These are phyloP conservation scores for Agaricus blazei DNA, from an alignment of 768 basidiomycete species.

Conservation along the genomic window DNA sequence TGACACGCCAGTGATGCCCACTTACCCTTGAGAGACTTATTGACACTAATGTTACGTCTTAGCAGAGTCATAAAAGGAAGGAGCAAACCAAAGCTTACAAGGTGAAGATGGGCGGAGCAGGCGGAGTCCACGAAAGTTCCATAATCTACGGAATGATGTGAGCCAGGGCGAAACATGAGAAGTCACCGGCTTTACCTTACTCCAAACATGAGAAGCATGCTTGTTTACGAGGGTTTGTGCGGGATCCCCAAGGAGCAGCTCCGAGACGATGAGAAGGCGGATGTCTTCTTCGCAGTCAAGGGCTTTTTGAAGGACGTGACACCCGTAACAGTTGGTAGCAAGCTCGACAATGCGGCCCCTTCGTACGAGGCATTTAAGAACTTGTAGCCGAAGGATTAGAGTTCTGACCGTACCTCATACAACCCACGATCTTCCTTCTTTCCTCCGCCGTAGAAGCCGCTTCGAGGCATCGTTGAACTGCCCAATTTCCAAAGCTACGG, in stretches of 20 bases:
- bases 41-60: conserved; percentile 48
- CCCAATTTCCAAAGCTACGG: conserved; percentile 85
- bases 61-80: conserved; percentile 1
- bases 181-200: conserved; percentile 51
- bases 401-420: conserved; percentile 61
- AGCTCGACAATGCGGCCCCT: conserved; percentile 84
- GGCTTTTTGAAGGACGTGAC: conserved; percentile 86
- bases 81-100: conserved; percentile 43
- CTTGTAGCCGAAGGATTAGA: background rate
- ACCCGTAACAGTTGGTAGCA: conserved; percentile 86
- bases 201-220: conserved; percentile 90
- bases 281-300: conserved; percentile 89
- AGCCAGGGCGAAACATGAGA: background rate
- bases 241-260: conserved; percentile 79
- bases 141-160: conserved; percentile 52
- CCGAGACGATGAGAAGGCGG: conserved; percentile 75
- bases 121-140: conserved; percentile 85
- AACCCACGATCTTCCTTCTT: conserved; percentile 74
- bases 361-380: background rate
- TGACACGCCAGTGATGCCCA: conserved; percentile 89
- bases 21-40: conserved; percentile 81
- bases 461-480: conserved; percentile 83
- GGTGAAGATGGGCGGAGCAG: conserved; percentile 81
- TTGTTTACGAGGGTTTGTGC: conserved; percentile 86
- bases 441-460: conserved; percentile 73